Base-by-base conservation (phyloP, 208 protist genomes). In the Wallacemonas collosoma region DNA sequence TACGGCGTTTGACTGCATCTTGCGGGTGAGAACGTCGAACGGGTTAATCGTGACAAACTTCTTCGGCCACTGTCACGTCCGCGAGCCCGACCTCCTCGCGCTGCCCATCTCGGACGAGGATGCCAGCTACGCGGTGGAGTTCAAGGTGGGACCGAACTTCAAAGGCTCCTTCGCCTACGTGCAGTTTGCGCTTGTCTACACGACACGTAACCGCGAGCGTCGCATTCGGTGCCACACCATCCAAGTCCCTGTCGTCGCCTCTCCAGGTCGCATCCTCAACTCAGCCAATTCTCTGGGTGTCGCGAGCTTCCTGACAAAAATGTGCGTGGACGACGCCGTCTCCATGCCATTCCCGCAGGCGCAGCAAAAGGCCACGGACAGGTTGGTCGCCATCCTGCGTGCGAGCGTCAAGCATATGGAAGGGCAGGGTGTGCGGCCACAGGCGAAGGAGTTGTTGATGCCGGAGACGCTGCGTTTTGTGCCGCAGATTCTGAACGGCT, bases 41-140 rank as follows among this genome's bases (percentile, higher is more conserved):
- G 96, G 95, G 2, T 55, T 97, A 11, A 86, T 90, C 6, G 83
- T 97, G 73, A 77, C 79, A 12, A 93, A 96, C 72, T 95, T 95
- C 63, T 98, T 98, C 72, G 98, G 98, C 3, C 96, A 99, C 86
- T 99, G 98, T 73, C 98, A 98, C 84, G 85, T 99, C 43, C 87
- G 97, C 1, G 85, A 91, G 60, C 87, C 92, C 0, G 98, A 99
- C 70, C 82, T 99, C n/a, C 85, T 99, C 3, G 80, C 96, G 7
- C 79, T 99, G 62, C 97, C 98, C 38, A 91, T 98, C 45, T 83
- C 92, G 40, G 86, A 97, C 68, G 78, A 79, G 48, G 97, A 99
- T 77, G 95, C 98, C 9, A 86, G 91, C 9, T 97, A 93, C 74
- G 79, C 86, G 38, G 83, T 91, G 17, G 85, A 97, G 75, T 80